phyloP scores from a whole-genome alignment of 306 rosid species.

The Trifolium pratense region DNA sequence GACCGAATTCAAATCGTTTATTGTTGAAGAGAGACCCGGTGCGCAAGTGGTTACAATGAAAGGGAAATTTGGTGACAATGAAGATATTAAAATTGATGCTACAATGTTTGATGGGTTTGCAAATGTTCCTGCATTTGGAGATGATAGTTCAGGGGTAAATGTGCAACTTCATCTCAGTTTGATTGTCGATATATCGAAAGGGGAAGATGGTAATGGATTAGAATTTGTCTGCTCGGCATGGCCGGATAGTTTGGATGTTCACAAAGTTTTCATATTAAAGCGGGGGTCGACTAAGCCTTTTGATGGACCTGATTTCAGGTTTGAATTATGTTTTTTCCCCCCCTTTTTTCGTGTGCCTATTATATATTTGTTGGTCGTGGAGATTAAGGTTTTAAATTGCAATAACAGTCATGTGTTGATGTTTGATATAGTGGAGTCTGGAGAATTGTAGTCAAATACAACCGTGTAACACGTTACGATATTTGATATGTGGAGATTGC shows the following conservation, averaged over 20 bases:
- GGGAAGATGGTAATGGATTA: slow-evolving; percentile 51
- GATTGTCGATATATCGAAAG: slow-evolving; percentile 71
- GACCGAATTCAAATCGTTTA: slow-evolving; percentile 61
- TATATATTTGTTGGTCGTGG: slow-evolving; percentile 5
- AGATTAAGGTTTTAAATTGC: neutral
- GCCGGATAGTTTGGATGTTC: slow-evolving; percentile 69
- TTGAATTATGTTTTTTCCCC: neutral
- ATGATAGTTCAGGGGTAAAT: slow-evolving; percentile 59
- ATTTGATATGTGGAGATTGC: neutral
- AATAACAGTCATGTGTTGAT: neutral
- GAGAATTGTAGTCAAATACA: neutral
- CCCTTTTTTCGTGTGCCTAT: neutral
- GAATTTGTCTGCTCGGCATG: slow-evolving; percentile 84
- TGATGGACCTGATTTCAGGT: slow-evolving; percentile 86
- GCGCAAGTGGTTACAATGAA: slow-evolving; percentile 71
- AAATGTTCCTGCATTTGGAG: slow-evolving; percentile 57
- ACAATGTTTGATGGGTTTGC: slow-evolving; percentile 82
- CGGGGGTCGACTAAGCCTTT: slow-evolving; percentile 58
- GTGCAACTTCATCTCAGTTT: slow-evolving; percentile 71
- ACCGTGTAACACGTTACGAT: too few species aligned
- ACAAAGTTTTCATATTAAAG: slow-evolving; percentile 58
- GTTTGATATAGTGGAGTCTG: neutral
- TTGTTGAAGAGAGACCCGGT: slow-evolving; percentile 70
- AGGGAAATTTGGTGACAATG: slow-evolving; percentile 62
- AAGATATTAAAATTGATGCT: slow-evolving; percentile 72